phyloP scores from a whole-genome alignment of 768 basidiomycete genomes.

The Pleurotus citrinopileatus region DNA sequence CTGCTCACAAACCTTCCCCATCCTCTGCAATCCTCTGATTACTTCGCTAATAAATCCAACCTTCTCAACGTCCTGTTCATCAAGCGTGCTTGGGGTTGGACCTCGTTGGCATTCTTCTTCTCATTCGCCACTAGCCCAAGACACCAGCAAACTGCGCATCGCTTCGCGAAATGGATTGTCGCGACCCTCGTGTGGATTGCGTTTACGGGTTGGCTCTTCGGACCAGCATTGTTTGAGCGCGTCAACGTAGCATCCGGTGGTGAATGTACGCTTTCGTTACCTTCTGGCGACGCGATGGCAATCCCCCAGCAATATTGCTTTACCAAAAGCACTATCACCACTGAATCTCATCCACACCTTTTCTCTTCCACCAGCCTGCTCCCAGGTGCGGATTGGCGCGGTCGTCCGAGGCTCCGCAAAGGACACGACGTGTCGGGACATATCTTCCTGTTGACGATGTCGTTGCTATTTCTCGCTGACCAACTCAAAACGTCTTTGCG shows the following conservation, averaged over 20 bases:
- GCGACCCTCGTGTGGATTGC: slow-evolving; percentile 68
- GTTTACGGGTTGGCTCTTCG: slow-evolving; percentile 88
- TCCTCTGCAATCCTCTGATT: slow-evolving; percentile 56
- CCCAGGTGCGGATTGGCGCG: slow-evolving; percentile 37
- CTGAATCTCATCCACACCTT: slow-evolving; percentile 58
- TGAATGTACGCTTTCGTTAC: slow-evolving; percentile 68
- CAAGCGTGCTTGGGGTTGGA: slow-evolving; percentile 93
- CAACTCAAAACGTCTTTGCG: slow-evolving; percentile 62
- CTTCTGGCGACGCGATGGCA: slow-evolving; percentile 47
- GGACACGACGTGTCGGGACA: slow-evolving; percentile 97
- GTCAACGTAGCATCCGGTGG: slow-evolving; percentile 67
- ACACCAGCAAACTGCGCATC: slow-evolving; percentile 32
- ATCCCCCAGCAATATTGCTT: slow-evolving; percentile 62
- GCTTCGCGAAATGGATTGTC: slow-evolving; percentile 51
- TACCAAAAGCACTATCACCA: slow-evolving; percentile 47
- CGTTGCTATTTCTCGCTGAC: slow-evolving; percentile 73
- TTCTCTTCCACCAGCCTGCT: slow-evolving; percentile 42
- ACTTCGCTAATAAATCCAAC: slow-evolving; percentile 82
- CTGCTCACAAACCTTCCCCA: slow-evolving; percentile 68
- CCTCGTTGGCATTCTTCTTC: slow-evolving; percentile 60
- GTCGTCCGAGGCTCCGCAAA: slow-evolving; percentile 59
- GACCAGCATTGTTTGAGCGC: slow-evolving; percentile 72
- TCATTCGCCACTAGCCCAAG: slow-evolving; percentile 58
- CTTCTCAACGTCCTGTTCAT: slow-evolving; percentile 83
- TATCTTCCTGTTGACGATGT: slow-evolving; percentile 83